Evolutionary conservation across 1,284 basidiomycete genomes (phyloP), one percentile per base, ranked within the genome.

Genomic region (Inonotus hispidus): DNA sequence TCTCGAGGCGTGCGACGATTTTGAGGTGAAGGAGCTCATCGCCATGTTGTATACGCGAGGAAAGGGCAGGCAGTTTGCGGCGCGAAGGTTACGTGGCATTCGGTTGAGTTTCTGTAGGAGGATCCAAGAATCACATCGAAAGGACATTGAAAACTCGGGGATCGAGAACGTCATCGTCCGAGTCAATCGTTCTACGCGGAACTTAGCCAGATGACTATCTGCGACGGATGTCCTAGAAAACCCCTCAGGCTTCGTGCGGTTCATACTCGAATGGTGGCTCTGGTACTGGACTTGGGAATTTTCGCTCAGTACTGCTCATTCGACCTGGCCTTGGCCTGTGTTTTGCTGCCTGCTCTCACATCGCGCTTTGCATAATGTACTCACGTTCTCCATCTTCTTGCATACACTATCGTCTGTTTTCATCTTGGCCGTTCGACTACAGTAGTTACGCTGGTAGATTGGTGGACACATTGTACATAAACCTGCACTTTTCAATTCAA

Each of bases 131-230:
- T 27, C 55, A 6, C 54, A 61, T 37, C 63, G 56, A 13, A 56
- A 38, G 7, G 55, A 64, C 8, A 45, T 64, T 4, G 63, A 64
- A 29, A 58, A 58, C 16, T 64, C 38, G 11, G 63, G 63, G 14
- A 53, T 64, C 4, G 63, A 61, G 43, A 64, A 61, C 27, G 63
- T 64, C 19, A 61, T 64, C n/a, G 61, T 64, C 21, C 59, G 59
- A n/a, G 52, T 55, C 2, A 46, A 54, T 35, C 38, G 56, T 37
- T 29, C 45, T 14, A n/a, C 58, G 23, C 19, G 52, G 29, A 55
- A 45, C 23, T 13, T 52, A 16, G 46, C 57, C 23, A 58, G 57
- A 58, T 58, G 57, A 58, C 57, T 58, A 27, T 25, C 35, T 49
- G 27, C 21, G 6, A 3, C 21, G 3, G 11, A 7, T 13, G 27